Evolutionary conservation across 1,284 basidiomycete species (phyloP).

Genomic region (Ustilago curta): DNA sequence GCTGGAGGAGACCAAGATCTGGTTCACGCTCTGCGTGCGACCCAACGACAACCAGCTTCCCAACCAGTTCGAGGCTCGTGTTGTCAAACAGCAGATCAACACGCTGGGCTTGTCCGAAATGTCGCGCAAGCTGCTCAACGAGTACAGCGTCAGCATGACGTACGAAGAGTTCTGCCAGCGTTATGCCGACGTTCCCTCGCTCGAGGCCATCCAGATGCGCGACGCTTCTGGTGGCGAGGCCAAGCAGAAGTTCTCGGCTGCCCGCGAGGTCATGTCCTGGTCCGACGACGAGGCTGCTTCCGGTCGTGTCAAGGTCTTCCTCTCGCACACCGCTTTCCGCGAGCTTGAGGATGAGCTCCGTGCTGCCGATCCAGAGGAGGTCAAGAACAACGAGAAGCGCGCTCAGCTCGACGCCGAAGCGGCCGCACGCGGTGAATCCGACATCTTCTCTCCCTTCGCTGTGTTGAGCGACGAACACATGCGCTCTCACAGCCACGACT

Average conservation of each 20-base stretch:
- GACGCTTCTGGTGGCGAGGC: constrained; percentile 72
- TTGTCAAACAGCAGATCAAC: constrained; percentile 90
- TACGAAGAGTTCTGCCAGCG: constrained; percentile 87
- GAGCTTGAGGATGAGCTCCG: constrained; percentile 88
- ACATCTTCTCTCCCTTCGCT: constrained; percentile 75
- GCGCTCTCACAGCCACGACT: constrained; percentile 70
- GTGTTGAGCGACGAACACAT: constrained; percentile 27
- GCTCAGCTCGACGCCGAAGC: constrained; percentile 77
- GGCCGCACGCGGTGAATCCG: constrained; percentile 71
- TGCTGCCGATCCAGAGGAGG: constrained; percentile 76
- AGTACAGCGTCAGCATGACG: constrained; percentile 79
- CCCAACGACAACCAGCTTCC: constrained; percentile 95
- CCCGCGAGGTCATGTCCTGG: constrained; percentile 77
- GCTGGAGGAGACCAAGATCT: constrained; percentile 87
- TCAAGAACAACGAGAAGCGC: constrained; percentile 71
- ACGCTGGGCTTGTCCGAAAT: constrained; percentile 84
- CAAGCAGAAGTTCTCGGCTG: constrained; percentile 69
- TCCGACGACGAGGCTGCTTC: constrained; percentile 81
- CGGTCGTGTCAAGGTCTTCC: constrained; percentile 84
- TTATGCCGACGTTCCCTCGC: constrained; percentile 58
- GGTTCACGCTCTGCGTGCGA: constrained; percentile 92
- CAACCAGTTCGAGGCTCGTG: constrained; percentile 90
- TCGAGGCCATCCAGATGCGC: constrained; percentile 69
- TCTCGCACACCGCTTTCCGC: constrained; percentile 88
- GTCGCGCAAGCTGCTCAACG: constrained; percentile 58